Percentiles rank a stretch among this genome's conserved stretches.
Evolutionary conservation across 73 alveolate species (phyloP).

Genomic region (Paramecium caudatum): DNA sequence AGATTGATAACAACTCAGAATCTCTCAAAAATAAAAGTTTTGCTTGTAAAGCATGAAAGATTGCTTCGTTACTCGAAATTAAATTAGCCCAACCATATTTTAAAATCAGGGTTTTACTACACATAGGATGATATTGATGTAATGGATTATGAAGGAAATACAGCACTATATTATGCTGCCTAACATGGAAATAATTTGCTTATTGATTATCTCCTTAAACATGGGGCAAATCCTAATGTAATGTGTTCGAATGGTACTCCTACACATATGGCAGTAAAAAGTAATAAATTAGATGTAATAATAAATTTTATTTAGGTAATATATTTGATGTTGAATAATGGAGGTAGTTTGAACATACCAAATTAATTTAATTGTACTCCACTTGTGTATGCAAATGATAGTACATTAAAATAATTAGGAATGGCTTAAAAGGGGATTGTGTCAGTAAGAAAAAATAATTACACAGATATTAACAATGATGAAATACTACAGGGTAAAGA

Average conservation of each 20-base stretch:
- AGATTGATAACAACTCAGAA: neutral
- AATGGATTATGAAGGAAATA: slow-evolving; percentile 47
- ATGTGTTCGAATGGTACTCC: slow-evolving; percentile 54
- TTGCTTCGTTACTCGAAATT: slow-evolving; percentile 18
- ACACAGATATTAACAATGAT: neutral
- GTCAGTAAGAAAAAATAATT: neutral
- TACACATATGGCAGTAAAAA: slow-evolving; percentile 60
- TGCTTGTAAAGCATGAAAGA: slow-evolving; percentile 54
- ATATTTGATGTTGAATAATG: neutral
- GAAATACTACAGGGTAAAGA: neutral
- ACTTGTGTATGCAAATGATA: slow-evolving; percentile 18
- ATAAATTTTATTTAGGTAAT: neutral
- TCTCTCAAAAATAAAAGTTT: neutral
- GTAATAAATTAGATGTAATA: slow-evolving; percentile 32
- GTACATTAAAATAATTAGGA: slow-evolving; percentile 35
- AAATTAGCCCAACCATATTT: neutral
- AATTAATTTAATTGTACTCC: slow-evolving; percentile 21
- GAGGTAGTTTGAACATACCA: neutral
- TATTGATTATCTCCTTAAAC: slow-evolving; percentile 14
- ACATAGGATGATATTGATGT: slow-evolving; percentile 50
- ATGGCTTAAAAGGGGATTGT: slow-evolving; percentile 28
- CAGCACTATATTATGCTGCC: slow-evolving; percentile 56
- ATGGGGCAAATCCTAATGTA: slow-evolving; percentile 64
- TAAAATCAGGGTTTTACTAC: slow-evolving; percentile 49
- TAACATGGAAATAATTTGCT: slow-evolving; percentile 12